phyloP scores from a whole-genome alignment of 78 protist species.

The Dictyostelium purpureum region DNA sequence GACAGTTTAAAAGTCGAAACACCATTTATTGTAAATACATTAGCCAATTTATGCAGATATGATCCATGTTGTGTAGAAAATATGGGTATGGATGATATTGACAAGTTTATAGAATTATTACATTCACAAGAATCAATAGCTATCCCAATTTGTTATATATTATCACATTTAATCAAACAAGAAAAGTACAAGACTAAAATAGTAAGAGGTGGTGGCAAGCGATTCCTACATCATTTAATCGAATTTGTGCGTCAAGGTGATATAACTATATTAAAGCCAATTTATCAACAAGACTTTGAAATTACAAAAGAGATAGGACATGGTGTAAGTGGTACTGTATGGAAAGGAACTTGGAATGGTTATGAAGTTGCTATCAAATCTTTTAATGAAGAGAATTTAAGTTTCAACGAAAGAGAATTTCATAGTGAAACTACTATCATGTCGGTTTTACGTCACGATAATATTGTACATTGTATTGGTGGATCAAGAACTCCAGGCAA shows the following conservation, averaged over 20 bases:
- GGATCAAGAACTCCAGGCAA: slow-evolving; percentile 11
- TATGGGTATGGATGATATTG: slow-evolving; percentile 58
- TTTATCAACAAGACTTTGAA: slow-evolving; percentile 1
- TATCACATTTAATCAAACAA: slow-evolving; percentile 5
- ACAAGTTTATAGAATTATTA: slow-evolving; percentile 7
- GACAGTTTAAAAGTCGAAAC: slow-evolving; percentile 30
- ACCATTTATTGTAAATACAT: slow-evolving; percentile 25
- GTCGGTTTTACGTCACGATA: slow-evolving; percentile 13
- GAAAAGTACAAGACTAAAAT: slow-evolving; percentile 29
- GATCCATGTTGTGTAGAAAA: slow-evolving; percentile 45
- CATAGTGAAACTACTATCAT: slow-evolving; percentile 42
- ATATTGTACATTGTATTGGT: slow-evolving; percentile 57
- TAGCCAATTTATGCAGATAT: slow-evolving; percentile 37
- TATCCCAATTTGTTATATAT: background rate
- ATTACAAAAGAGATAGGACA: slow-evolving; percentile 3
- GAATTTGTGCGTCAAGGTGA: slow-evolving; percentile 11
- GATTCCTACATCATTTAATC: slow-evolving; percentile 16
- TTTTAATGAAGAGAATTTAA: slow-evolving; percentile 28
- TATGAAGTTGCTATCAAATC: slow-evolving; percentile 21
- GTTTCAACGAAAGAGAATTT: slow-evolving; percentile 52
- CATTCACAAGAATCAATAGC: background rate
- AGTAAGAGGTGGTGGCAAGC: slow-evolving; percentile 36
- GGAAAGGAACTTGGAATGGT: slow-evolving; percentile 36
- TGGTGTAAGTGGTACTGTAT: slow-evolving; percentile 50
- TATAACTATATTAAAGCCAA: background rate